A percentile compares a stretch with the other conserved stretches of the same genome.
Evolutionary conservation across 805 yeast species (phyloP).

Genomic region (Candida fluviatilis): DNA sequence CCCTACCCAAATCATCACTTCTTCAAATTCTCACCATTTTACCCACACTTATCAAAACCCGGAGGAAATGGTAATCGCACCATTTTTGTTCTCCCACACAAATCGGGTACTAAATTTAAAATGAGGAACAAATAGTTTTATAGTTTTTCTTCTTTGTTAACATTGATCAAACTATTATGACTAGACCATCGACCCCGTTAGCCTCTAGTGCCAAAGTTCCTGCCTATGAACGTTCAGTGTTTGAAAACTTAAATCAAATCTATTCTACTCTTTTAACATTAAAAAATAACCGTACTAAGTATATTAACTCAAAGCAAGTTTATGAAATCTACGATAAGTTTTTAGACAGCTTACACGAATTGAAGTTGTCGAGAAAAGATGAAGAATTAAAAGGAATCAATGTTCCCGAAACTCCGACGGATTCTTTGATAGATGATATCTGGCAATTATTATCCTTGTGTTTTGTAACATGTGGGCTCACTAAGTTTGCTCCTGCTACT

Average conservation of each 20-base stretch:
- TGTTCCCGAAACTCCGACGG: conserved; percentile 51
- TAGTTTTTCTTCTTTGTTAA: background rate
- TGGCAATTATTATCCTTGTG: conserved; percentile 84
- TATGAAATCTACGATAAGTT: conserved; percentile 55
- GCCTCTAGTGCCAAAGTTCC: conserved; percentile 21
- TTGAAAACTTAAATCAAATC: conserved; percentile 23
- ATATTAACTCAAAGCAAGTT: conserved; percentile 66
- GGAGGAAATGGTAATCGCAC: background rate
- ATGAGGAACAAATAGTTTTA: background rate
- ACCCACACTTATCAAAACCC: background rate
- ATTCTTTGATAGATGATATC: conserved; percentile 77
- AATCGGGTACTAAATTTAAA: background rate
- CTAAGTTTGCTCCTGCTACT: conserved; percentile 89
- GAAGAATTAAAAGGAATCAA: conserved; percentile 37
- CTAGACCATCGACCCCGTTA: conserved; percentile 6
- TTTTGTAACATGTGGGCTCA: conserved; percentile 87
- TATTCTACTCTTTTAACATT: conserved; percentile 26
- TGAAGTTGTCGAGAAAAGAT: conserved; percentile 50
- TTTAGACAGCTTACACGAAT: conserved; percentile 47
- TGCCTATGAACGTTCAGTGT: conserved; percentile 28
- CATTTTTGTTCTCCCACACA: background rate
- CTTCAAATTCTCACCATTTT: background rate
- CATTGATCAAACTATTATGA: conserved; percentile 1
- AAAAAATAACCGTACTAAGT: conserved; percentile 64
- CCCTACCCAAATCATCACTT: too few relatives aligned